Evolutionary conservation across 2,329 filamentous ascomycete species (phyloP).

Genomic region (Ploettnerulaceae sp.): DNA sequence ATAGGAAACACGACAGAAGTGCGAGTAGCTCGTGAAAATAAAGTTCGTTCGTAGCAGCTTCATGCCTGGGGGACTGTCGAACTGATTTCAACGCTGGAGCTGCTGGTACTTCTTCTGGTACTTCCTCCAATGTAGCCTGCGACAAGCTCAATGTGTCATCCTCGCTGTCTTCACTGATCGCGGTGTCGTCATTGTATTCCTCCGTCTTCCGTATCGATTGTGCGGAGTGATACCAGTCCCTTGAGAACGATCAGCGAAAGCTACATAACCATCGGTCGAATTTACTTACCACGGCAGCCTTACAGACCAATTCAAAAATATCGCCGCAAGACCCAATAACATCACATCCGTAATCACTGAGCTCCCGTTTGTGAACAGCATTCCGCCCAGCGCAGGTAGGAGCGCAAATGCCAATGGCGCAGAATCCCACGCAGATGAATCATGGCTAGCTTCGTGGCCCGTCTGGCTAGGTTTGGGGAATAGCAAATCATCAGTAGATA

Average conservation of each 20-base stretch:
- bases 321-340: slow-evolving; percentile 69
- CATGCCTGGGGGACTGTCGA: slow-evolving; percentile 24
- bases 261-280: neutral
- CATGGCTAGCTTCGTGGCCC: slow-evolving; percentile 39
- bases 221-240: slow-evolving; percentile 71
- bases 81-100: slow-evolving; percentile 17
- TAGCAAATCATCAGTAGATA: slow-evolving; percentile 67
- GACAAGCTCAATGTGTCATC: slow-evolving; percentile 35
- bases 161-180: slow-evolving; percentile 42
- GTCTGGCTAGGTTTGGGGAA: slow-evolving; percentile 46
- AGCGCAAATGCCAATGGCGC: slow-evolving; percentile 80
- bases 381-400: slow-evolving; percentile 76
- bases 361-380: slow-evolving; percentile 80
- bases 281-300: slow-evolving; percentile 73
- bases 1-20: slow-evolving; percentile 71
- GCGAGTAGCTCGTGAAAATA: slow-evolving; percentile 71
- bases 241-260: slow-evolving; percentile 31
- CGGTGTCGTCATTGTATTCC: slow-evolving; percentile 36
- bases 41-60: slow-evolving; percentile 55
- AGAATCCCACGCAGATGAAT: slow-evolving; percentile 68
- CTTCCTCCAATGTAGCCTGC: slow-evolving; percentile 26
- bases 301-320: slow-evolving; percentile 91
- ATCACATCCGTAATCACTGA: slow-evolving; percentile 81
- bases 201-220: slow-evolving; percentile 56
- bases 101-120: slow-evolving; percentile 26